These are phyloP conservation scores for Dendrocalamus sinicus DNA, from an alignment of 176 grass and related monocot genomes.

Conservation along the genomic window DNA sequence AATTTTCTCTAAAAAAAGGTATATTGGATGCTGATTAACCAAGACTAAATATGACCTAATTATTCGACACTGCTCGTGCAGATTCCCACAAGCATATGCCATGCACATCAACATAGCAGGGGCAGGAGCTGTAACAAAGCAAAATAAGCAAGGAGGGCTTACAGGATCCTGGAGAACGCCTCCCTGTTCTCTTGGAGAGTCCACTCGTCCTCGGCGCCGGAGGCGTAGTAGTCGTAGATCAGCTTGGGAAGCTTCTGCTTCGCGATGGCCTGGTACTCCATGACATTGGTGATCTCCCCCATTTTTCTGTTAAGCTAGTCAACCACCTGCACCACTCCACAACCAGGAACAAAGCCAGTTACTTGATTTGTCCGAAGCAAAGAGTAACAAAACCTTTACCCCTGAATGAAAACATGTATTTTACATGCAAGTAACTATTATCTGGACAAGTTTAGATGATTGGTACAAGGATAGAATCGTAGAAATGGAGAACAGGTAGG, in stretches of 20 bases:
- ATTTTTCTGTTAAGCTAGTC: neutral
- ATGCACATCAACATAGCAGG: neutral
- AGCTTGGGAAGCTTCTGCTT: conserved; percentile 95
- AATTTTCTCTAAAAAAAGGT: neutral
- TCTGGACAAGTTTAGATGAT: conserved; percentile 7
- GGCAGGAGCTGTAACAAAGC: neutral
- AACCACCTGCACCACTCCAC: conserved; percentile 26
- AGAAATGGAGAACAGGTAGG: neutral
- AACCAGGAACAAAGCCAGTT: neutral
- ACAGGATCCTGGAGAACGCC: conserved; percentile 92
- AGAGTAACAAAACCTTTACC: neutral
- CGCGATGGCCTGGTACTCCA: conserved; percentile 85
- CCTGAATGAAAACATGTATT: neutral
- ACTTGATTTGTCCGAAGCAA: neutral
- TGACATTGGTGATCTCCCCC: conserved; percentile 91
- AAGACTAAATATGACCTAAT: neutral
- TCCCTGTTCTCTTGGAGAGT: conserved; percentile 90
- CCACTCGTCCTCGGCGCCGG: conserved; percentile 94
- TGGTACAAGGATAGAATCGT: neutral
- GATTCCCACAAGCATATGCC: neutral
- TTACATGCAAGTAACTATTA: neutral
- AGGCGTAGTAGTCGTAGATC: conserved; percentile 90
- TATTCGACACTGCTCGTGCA: neutral
- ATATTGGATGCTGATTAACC: neutral
- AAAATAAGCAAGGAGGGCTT: conserved; percentile 21